Base-by-base conservation (phyloP, 768 basidiomycete species). In the Pulveroboletus sp. region DNA sequence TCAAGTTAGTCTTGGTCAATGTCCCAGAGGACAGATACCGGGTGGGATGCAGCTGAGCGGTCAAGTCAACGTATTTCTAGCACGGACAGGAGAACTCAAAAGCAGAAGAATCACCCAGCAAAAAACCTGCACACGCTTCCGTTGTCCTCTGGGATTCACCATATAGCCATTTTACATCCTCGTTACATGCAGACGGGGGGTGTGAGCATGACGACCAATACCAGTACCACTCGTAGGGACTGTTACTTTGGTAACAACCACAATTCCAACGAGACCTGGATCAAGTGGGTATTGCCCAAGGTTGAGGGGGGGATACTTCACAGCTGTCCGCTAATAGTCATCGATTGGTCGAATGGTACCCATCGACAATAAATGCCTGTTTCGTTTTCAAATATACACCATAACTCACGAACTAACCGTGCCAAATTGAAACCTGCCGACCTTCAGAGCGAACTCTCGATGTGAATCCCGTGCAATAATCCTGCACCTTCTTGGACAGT, bases 291-390 rank as follows among this genome's bases (percentile, higher is more conserved):
- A n/a, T n/a, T n/a, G 38, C 63, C 63, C 65, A 18, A 10, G 28
- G 18, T 50, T 4, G 18, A 32, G 21, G 27, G 27, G 8, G 27
- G 8, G 27, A 28, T 3, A 39, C 62, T 54, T 63, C 63, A 33
- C 59, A 56, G 28, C 59, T 65, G 3, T 60, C 47, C 55, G 39
- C 60, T 62, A 26, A 64, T 63, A 38, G 40, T 50, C 62, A 63
- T 63, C 57, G 61, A 49, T 63, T 63, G 15, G 62, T 63, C 52
- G 65, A 39, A 30, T 64, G 62, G n/a, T 63, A 62, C 4, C 62
- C 62, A 14, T 63, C 62, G 6, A 63, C 62, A 24, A 63, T 1
- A 18, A 63, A 63, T 28, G 63, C 49, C 60, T 63, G 33, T 47
- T 21, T 17, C 14, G 21, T 41, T 37, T 8, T 11, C 11, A 21